Evolutionary conservation across 441 rosid species (phyloP), one percentile per base, ranked within the genome.

Genomic region (Adansonia gregorii): DNA sequence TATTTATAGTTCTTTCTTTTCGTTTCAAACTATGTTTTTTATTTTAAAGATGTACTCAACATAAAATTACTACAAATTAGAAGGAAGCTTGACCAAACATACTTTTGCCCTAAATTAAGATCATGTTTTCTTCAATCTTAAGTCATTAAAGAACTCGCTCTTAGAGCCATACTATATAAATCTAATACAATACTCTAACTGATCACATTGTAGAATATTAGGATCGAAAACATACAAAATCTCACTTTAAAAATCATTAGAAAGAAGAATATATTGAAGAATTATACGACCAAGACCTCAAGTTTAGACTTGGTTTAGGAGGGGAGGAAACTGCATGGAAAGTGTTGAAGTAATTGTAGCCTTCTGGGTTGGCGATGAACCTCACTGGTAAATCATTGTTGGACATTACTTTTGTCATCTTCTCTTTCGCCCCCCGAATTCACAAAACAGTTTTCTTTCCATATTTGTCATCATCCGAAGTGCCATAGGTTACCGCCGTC

Each of bases 311-410:
- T 27, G 0, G 67, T 12, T 63, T 63, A 14, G n/a, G n/a, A 55
- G 15, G 20, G 10, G 22, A 61, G 78, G 78, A 75, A 75, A 51
- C 4, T 75, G 72, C 78, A 35, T 64, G 72, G 78, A 75, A 75
- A 65, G 22, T 75, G 48, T 31, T n/a, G 8, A 64, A 35, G 3
- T 35, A 35, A 19, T 73, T 75, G 71, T 75, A 75, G 72, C 27
- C 63, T 65, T 75, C 22, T 31, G 64, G 51, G 52, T 51, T 46
- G n/a, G n/a, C 49, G 61, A 64, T 61, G 68, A 60, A 60, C 68
- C 58, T 73, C 4, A 7, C 59, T 24, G 61, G 22, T 56, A 45
- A 61, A 72, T 17, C 63, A 31, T 52, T 54, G 75, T 54, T 72
- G 15, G 46, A 27, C 15, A 52, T 52, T 52, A 11, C 15, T 35